Percentiles rank a stretch among this genome's conserved stretches.
phyloP scores from a whole-genome alignment of 2,329 filamentous ascomycete genomes.

The Cadophora gregata region DNA sequence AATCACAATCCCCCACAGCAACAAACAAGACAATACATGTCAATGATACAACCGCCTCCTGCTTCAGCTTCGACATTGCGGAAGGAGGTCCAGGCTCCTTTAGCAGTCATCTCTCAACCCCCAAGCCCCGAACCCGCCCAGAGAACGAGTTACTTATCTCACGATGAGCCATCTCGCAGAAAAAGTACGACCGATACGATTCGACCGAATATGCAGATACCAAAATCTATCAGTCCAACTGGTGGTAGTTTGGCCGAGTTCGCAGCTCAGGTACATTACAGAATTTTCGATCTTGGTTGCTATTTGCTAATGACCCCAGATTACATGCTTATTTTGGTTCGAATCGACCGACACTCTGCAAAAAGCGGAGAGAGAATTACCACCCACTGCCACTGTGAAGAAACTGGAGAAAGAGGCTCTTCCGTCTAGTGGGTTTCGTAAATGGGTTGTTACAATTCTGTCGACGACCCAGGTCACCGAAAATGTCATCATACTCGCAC shows the following conservation, averaged over 20 bases:
- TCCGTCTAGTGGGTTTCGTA: constrained; percentile 80
- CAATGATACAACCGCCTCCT: constrained; percentile 27
- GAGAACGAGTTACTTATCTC: constrained; percentile 29
- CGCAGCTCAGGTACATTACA: constrained; percentile 72
- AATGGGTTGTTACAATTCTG: constrained; percentile 91
- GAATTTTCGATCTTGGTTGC: not conserved
- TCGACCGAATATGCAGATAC: constrained; percentile 64
- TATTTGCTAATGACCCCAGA: constrained; percentile 56
- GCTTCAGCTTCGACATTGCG: constrained; percentile 30
- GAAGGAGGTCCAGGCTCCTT: constrained; percentile 39
- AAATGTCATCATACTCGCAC: constrained; percentile 88
- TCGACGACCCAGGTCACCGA: constrained; percentile 95
- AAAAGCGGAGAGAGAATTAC: constrained; percentile 64
- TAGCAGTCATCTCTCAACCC: constrained; percentile 27
- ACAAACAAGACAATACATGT: constrained; percentile 31
- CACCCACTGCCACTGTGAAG: constrained; percentile 51
- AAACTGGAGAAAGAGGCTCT: constrained; percentile 73
- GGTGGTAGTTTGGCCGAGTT: constrained; percentile 83
- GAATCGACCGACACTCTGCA: constrained; percentile 83
- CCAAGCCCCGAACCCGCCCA: constrained; percentile 34
- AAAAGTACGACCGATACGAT: constrained; percentile 39
- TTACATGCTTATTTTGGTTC: constrained; percentile 98
- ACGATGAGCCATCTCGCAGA: constrained; percentile 32
- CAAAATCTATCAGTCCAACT: constrained; percentile 74
- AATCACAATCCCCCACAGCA: constrained; percentile 18